Evolutionary conservation across 129 eudicot species (phyloP).

Genomic region (Chrysanthemum makinoi): DNA sequence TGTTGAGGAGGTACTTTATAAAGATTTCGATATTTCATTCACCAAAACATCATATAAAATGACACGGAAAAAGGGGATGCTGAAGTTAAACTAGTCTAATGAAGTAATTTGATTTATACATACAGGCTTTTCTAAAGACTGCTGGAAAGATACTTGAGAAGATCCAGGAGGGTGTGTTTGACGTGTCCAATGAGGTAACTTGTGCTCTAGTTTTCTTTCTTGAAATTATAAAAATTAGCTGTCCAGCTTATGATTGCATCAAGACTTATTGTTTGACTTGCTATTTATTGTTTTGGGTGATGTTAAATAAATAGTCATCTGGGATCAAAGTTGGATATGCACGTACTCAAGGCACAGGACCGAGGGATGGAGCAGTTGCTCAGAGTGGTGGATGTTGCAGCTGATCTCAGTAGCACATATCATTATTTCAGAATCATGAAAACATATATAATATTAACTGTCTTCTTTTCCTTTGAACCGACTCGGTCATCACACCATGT

Average conservation of each 20-base stretch:
- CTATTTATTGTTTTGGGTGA: slow-evolving; percentile 1
- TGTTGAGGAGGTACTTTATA: slow-evolving; percentile 72
- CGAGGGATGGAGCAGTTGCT: slow-evolving; percentile 54
- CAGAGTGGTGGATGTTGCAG: slow-evolving; percentile 73
- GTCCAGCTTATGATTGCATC: neutral
- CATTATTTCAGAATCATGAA: slow-evolving; percentile 24
- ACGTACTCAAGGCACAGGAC: slow-evolving; percentile 42
- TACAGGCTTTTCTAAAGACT: slow-evolving; percentile 74
- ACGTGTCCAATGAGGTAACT: slow-evolving; percentile 77
- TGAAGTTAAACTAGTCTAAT: too few species aligned
- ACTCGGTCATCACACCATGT: slow-evolving; percentile 6
- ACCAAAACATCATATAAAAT: too few species aligned
- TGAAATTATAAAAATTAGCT: neutral
- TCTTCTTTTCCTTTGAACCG: slow-evolving; percentile 6
- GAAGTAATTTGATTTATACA: neutral
- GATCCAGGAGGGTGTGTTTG: slow-evolving; percentile 83
- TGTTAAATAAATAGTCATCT: slow-evolving; percentile 41
- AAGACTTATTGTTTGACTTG: neutral
- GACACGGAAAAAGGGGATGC: too few species aligned
- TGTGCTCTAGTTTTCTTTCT: neutral
- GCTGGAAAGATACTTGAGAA: slow-evolving; percentile 72
- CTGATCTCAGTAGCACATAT: slow-evolving; percentile 24
- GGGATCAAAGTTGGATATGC: slow-evolving; percentile 60
- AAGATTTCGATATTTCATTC: too few species aligned
- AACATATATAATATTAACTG: slow-evolving; percentile 16